Evolutionary conservation across 352 stramenopile genomes (phyloP), one percentile per base, ranked within the genome.

Genomic region (Thalassiosira ordinaria): DNA sequence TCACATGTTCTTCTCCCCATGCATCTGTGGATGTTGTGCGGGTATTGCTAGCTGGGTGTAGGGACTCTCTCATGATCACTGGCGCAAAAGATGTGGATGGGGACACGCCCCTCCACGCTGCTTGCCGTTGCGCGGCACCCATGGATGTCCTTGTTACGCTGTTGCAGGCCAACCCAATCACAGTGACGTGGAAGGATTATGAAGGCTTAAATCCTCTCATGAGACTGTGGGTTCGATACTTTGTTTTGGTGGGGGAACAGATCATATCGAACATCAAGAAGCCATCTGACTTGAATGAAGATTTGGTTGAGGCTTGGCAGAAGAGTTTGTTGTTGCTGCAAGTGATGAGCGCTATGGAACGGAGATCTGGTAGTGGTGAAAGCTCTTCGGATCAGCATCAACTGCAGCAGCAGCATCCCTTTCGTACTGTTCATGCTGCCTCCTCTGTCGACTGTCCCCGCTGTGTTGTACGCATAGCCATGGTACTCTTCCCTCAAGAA

Each of bases 171-270:
- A 86, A 91, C 59, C 85, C 85, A 31, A 44, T 56, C 16, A 74
- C 73, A 16, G 82, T 91, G 5, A 49, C 72, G 24, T 80, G 84
- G 62, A 79, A 78, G 31, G 85, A 91, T 62, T 88, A 86, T 41
- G 85, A 91, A 74, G 85, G 85, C 18, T 62, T 91, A n/a, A 91
- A 85, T 11, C 85, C 85, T 6, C 20, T 91, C 22, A 65, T 88
- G 41, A 74, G 85, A 31, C 49, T 91, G n/a, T 91, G 85, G 85
- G 85, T 91, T 2, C 22, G 85, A 51, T 91, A 89, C 55, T 88
- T 84, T 74, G 85, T 91, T 16, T 81, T 89, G 29, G 64, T 88
- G 27, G 85, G 85, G 27, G 80, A 91, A 24, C 57, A 89, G 47
- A 72, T 82, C 22, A 89, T 91, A 46, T 64, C 81, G 9, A 76